Conservation (phyloP, 202 grass and related monocot species). For the Dendrocalamus latiflorus region DNA sequence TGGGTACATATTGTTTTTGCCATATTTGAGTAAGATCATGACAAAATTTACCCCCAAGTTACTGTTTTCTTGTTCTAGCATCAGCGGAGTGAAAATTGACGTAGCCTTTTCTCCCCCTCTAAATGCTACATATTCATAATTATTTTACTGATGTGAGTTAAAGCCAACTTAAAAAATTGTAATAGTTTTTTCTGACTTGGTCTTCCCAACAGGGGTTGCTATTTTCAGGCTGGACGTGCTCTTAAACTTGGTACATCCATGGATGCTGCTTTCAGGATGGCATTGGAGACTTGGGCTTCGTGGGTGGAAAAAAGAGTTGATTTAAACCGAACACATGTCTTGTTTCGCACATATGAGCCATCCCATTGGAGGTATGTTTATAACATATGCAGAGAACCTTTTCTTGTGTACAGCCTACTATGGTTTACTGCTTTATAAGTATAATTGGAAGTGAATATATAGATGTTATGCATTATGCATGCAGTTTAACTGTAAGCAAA, state of each 20-base stretch:
- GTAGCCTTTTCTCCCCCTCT: not conserved
- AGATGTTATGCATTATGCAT: not conserved
- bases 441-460: not conserved
- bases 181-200: not conserved
- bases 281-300: slow-evolving; percentile 59
- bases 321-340: slow-evolving; percentile 56
- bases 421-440: not conserved
- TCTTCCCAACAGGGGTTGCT: slow-evolving; percentile 75
- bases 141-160: not conserved
- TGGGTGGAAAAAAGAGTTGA: slow-evolving; percentile 53
- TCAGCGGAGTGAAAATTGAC: not conserved
- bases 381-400: not conserved
- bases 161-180: not conserved
- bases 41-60: not conserved
- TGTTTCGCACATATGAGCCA: slow-evolving; percentile 62
- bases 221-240: slow-evolving; percentile 68
- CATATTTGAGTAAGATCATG: not conserved
- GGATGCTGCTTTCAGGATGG: slow-evolving; percentile 54
- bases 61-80: not conserved
- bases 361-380: slow-evolving; percentile 61
- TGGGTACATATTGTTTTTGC: slow-evolving; percentile 1
- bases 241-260: slow-evolving; percentile 88
- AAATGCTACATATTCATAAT: not conserved
- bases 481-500: not conserved
- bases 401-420: not conserved